phyloP scores from a whole-genome alignment of 75 land plant genomes.

The Isoetes taiwanensis region DNA sequence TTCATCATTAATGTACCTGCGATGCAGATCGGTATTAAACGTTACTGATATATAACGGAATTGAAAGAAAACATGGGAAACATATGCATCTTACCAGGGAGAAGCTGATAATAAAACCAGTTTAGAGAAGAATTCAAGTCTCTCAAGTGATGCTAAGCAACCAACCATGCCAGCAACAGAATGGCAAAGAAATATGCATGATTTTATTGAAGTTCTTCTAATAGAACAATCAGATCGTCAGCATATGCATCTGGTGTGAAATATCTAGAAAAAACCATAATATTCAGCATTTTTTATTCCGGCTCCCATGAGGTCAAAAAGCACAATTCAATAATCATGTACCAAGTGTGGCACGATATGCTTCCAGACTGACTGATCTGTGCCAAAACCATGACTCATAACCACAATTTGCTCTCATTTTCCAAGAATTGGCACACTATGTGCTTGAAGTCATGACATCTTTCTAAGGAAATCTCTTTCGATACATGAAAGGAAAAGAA shows the following conservation, averaged over 20 bases:
- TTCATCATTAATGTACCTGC: slow-evolving; percentile 48
- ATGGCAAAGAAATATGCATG: slow-evolving; percentile 21
- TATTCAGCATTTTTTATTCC: slow-evolving; percentile 13
- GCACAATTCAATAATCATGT: slow-evolving; percentile 18
- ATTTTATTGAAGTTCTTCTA: slow-evolving; percentile 16
- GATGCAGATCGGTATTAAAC: too few relatives aligned
- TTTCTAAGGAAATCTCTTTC: too few relatives aligned
- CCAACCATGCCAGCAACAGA: slow-evolving; percentile 27
- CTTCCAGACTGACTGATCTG: slow-evolving; percentile 49
- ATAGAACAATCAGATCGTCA: slow-evolving; percentile 19
- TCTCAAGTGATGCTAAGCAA: slow-evolving; percentile 16
- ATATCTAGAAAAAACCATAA: slow-evolving; percentile 54
- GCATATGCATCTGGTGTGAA: slow-evolving; percentile 23
- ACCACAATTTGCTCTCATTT: slow-evolving; percentile 21
- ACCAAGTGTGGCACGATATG: slow-evolving; percentile 28
- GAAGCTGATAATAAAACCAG: slow-evolving; percentile 15
- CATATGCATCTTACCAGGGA: slow-evolving; percentile 18
- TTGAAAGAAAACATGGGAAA: too few relatives aligned
- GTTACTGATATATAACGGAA: too few relatives aligned
- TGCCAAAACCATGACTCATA: slow-evolving; percentile 54
- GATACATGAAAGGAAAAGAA: too few relatives aligned
- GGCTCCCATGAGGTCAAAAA: slow-evolving; percentile 30
- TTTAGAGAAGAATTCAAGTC: slow-evolving; percentile 20
- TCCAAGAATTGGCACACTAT: slow-evolving; percentile 38
- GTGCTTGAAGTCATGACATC: too few relatives aligned